These are phyloP conservation scores for Candida hungchunana DNA, from an alignment of 805 yeast genomes.

Conservation along the genomic window DNA sequence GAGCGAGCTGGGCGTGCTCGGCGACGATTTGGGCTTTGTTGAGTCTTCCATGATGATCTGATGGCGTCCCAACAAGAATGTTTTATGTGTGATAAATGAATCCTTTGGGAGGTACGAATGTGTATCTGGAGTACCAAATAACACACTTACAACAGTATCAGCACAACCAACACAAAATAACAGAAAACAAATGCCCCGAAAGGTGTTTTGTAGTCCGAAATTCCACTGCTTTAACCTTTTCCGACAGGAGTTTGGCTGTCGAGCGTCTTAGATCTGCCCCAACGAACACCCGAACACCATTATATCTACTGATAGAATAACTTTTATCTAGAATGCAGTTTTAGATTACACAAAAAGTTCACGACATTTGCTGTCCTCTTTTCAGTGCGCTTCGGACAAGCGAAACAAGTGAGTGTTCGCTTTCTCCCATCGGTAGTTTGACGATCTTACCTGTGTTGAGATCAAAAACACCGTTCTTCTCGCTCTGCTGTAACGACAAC, in stretches of 20 bases:
- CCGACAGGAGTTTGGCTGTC: background rate
- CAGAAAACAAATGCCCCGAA: too few species aligned
- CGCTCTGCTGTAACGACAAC: conserved; percentile 11
- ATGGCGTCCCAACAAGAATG: too few species aligned
- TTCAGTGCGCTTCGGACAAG: conserved; percentile 12
- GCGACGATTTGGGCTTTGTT: background rate
- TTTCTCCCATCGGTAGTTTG: conserved; percentile 39
- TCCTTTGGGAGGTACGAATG: too few species aligned
- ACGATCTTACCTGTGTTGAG: conserved; percentile 32
- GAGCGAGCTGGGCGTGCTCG: background rate
- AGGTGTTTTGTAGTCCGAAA: too few species aligned
- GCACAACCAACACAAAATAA: too few species aligned
- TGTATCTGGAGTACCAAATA: too few species aligned
- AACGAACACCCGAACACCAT: too few species aligned
- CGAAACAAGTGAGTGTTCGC: conserved; percentile 14
- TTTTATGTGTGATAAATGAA: too few species aligned
- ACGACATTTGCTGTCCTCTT: conserved; percentile 4
- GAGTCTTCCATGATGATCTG: background rate
- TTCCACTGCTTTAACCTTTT: too few species aligned
- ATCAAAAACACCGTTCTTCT: conserved; percentile 14
- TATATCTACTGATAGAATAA: too few species aligned
- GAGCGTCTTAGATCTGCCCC: background rate
- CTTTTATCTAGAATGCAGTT: background rate
- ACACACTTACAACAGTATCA: too few species aligned
- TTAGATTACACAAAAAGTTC: conserved; percentile 1